Conservation (phyloP, 305 asterid genomes). For the Coffea humblotiana region DNA sequence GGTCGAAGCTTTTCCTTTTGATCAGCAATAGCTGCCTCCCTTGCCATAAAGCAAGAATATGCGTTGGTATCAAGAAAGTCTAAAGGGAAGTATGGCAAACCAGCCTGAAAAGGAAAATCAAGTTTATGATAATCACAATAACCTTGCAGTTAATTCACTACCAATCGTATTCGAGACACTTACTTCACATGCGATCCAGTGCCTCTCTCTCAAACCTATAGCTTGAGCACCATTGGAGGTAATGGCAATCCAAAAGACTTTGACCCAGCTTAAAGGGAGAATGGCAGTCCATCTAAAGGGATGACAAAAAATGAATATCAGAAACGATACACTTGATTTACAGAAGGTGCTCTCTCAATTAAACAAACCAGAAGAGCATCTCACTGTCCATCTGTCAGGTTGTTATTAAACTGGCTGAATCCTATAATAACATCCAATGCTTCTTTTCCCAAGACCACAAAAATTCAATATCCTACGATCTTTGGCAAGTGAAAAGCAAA, state of each 20-base stretch:
- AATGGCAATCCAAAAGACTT: constrained; percentile 64
- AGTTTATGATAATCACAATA: constrained; percentile 2
- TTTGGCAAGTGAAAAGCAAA: too few relatives aligned
- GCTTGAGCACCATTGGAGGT: constrained; percentile 70
- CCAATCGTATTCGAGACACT: constrained; percentile 21
- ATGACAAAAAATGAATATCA: constrained; percentile 20
- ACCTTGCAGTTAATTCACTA: background rate
- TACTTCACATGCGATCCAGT: constrained; percentile 82
- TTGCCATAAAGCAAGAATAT: constrained; percentile 48
- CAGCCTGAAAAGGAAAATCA: constrained; percentile 50
- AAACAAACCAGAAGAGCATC: too few relatives aligned
- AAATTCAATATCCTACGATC: too few relatives aligned
- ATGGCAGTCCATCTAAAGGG: constrained; percentile 73
- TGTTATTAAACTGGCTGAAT: background rate
- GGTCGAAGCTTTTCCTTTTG: constrained; percentile 46
- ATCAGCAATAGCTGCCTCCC: constrained; percentile 43
- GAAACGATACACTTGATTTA: background rate
- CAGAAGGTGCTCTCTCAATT: background rate
- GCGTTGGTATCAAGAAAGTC: constrained; percentile 85
- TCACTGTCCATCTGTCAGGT: background rate
- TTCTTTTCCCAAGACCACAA: too few relatives aligned
- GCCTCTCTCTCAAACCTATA: constrained; percentile 82
- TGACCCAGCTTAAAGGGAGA: constrained; percentile 85
- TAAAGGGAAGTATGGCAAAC: constrained; percentile 68
- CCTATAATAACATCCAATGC: too few relatives aligned